Base-by-base conservation (phyloP, 1,284 basidiomycete genomes). In the Mycosarcoma mackinlayi region DNA sequence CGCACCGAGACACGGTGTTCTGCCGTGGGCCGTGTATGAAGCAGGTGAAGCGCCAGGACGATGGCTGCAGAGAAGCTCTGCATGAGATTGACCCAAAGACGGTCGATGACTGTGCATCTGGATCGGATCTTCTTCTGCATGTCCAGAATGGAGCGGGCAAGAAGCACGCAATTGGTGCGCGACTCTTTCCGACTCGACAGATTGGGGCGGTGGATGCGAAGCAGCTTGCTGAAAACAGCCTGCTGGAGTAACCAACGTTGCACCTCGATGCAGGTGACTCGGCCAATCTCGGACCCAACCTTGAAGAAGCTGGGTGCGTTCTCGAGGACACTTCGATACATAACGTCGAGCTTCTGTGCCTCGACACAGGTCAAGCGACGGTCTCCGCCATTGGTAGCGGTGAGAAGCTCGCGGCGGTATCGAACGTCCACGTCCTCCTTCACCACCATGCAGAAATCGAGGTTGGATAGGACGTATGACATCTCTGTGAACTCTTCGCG, bases 241-340 rank as follows among this genome's bases (percentile, higher is more conserved):
- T 80, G 79, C 60, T 79, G 75, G 24, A 81, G 65, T 28, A 80
- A 51, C 77, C 78, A 81, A 11, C 78, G 67, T 49, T 80, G 73
- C 37, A 81, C 73, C 54, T 79, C 77, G 45, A 73, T 53, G 46
- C 67, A 64, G 13, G 60, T 73, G 1, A 72, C 56, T 7, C 68
- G 62, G 21, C 63, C 64, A 24, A 63, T 60, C 45, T 77, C 73
- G 19, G 71, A 75, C 7, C 77, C 77, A 16, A 78, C 71, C 48
- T 59, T 61, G 63, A 75, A 79, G 66, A 78, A 80, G 53, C 53
- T 49, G 3, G 76, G 73, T 5, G 75, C 73, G 16, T 67, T 61
- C 42, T 71, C 62, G 37, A 81, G 63, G 3, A 80, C 64, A 3
- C 44, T 47, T 25, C 77, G 73, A 56, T 75, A 80, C 38, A 57